phyloP scores from a whole-genome alignment of 2,329 filamentous ascomycete species.

The Pyrenochaeta sp. region DNA sequence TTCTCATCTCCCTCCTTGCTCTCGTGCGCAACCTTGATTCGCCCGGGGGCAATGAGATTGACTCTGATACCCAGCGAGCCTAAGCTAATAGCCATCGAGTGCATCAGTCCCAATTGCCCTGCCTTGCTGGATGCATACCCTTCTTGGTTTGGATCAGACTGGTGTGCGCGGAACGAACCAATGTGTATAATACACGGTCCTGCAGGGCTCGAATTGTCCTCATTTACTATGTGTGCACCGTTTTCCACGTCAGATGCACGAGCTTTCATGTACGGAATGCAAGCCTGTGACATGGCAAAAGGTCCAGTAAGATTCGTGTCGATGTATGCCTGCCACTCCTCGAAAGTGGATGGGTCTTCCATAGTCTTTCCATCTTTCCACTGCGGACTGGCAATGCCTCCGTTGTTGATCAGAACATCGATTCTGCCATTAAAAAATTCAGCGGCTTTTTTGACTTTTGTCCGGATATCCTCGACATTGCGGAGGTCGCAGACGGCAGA shows the following conservation, averaged over 20 bases:
- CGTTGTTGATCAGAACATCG: slow-evolving; percentile 52
- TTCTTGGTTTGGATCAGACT: slow-evolving; percentile 59
- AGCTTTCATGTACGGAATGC: slow-evolving; percentile 58
- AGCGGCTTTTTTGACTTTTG: slow-evolving; percentile 52
- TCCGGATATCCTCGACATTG: slow-evolving; percentile 52
- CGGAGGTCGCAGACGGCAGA: slow-evolving; percentile 57
- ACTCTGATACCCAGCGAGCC: slow-evolving; percentile 56
- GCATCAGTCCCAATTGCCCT: slow-evolving; percentile 60
- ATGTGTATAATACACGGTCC: slow-evolving; percentile 59
- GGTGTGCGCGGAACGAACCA: slow-evolving; percentile 57
- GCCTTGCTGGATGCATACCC: slow-evolving; percentile 63
- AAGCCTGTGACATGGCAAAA: slow-evolving; percentile 58
- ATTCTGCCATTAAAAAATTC: slow-evolving; percentile 53
- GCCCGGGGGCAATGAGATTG: slow-evolving; percentile 58
- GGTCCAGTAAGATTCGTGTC: slow-evolving; percentile 59
- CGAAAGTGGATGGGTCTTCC: slow-evolving; percentile 54
- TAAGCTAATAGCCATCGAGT: slow-evolving; percentile 60
- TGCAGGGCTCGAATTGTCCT: slow-evolving; percentile 30
- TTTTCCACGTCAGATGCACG: slow-evolving; percentile 30
- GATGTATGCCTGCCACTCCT: slow-evolving; percentile 57
- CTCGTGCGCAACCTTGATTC: slow-evolving; percentile 59
- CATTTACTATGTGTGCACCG: slow-evolving; percentile 37
- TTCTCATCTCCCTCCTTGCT: slow-evolving; percentile 56
- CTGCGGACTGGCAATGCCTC: slow-evolving; percentile 47
- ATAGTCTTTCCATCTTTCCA: slow-evolving; percentile 59